phyloP scores from a whole-genome alignment of 2,329 filamentous ascomycete species.

The Pyrenochaeta sp. region DNA sequence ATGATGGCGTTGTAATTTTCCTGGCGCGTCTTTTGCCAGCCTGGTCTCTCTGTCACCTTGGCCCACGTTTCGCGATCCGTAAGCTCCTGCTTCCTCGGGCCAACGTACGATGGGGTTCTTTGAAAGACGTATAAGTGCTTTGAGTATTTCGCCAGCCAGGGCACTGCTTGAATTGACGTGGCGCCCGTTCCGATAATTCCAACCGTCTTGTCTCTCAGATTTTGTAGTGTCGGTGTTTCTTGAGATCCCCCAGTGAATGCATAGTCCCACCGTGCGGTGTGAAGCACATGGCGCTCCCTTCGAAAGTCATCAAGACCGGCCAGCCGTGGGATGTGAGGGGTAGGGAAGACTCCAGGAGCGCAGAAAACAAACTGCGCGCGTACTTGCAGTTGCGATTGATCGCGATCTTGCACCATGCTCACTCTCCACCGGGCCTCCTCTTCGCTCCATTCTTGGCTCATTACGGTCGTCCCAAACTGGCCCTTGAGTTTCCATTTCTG shows the following conservation, averaged over 20 bases:
- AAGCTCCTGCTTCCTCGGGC: constrained; percentile 36
- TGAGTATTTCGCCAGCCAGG: constrained; percentile 55
- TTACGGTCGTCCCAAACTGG: background rate
- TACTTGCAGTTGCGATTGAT: no score
- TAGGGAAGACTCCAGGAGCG: background rate
- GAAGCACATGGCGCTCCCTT: constrained; percentile 33
- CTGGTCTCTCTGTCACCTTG: constrained; percentile 27
- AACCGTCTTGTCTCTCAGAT: constrained; percentile 45
- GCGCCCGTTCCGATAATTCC: constrained; percentile 46
- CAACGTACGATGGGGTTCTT: constrained; percentile 60
- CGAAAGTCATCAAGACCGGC: constrained; percentile 43
- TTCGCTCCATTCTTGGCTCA: constrained; percentile 56
- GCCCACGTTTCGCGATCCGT: constrained; percentile 15
- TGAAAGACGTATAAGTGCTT: constrained; percentile 65
- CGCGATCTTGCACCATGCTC: constrained; percentile 9
- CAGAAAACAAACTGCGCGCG: background rate
- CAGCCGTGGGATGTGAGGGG: constrained; percentile 31
- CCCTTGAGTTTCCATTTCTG: constrained; percentile 21
- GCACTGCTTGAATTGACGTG: constrained; percentile 46
- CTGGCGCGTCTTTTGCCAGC: constrained; percentile 61
- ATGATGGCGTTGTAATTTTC: constrained; percentile 52
- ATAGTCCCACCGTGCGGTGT: constrained; percentile 39
- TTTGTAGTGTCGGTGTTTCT: constrained; percentile 32
- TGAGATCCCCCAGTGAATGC: constrained; percentile 32
- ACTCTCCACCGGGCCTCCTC: constrained; percentile 40